Conservation (phyloP, 345 rosid species). For the Syzygium aqueum region DNA sequence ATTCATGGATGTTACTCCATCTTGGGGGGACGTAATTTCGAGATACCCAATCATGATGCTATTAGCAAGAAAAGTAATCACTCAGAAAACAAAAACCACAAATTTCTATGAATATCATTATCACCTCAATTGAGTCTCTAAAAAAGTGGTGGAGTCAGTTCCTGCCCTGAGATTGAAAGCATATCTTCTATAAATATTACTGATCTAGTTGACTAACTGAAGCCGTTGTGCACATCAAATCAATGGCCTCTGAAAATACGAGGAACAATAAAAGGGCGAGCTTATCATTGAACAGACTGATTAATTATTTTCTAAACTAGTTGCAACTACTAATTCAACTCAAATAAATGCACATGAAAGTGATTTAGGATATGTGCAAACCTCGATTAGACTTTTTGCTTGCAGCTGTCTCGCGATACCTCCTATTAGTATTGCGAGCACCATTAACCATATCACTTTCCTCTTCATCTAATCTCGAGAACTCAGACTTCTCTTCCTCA, state of each 20-base stretch:
- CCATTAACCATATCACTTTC: constrained; percentile 1
- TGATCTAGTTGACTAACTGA: neutral
- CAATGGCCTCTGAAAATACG: neutral
- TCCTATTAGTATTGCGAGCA: constrained; percentile 21
- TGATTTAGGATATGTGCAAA: neutral
- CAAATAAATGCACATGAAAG: neutral
- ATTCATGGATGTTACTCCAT: neutral
- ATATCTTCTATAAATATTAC: neutral
- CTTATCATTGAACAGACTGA: neutral
- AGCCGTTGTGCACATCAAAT: neutral
- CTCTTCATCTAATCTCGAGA: constrained; percentile 15
- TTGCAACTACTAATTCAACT: neutral
- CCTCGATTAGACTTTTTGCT: constrained; percentile 22
- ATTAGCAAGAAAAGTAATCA: too few relatives aligned
- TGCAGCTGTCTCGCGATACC: constrained; percentile 39
- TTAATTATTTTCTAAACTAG: neutral
- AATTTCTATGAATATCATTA: too few relatives aligned
- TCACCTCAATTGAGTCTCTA: too few relatives aligned
- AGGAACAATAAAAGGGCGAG: neutral
- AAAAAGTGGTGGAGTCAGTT: neutral
- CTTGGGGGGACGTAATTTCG: neutral
- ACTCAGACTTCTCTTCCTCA: constrained; percentile 43
- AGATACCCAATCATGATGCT: too few relatives aligned
- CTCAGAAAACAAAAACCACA: too few relatives aligned
- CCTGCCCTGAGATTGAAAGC: neutral